Evolutionary conservation across 345 rosid species (phyloP), one percentile per base, ranked within the genome.

Genomic region (Rhodamnia rubescens): DNA sequence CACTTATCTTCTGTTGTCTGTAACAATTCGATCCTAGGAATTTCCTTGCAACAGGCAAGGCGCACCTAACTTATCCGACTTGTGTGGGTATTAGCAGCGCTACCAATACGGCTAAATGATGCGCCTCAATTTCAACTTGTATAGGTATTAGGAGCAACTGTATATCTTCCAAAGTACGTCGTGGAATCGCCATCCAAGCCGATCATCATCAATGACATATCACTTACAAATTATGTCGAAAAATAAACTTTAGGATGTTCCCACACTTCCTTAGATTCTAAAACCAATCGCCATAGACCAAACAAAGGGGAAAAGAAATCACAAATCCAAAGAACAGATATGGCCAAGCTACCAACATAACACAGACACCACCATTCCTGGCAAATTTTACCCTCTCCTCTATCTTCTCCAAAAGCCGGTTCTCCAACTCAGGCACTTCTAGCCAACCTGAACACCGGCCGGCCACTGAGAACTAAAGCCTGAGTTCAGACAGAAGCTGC

Each of bases 401-500:
- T 32, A 7, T 29, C 74, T 61, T 61, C 42, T 29, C 42, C 74
- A 3, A 1, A 61, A 61, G 42, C 3, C 18, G 5, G 74, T 61
- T 61, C 75, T 61, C 75, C 42, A 29, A 61, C 4, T 4, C 1
- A 0, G 75, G 42, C 29, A 4, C 42, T 4, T 61, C 74, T 3
- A 15, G 42, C 5, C 1, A 3, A 47, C 42, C 29, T 24, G 52
- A 69, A 53, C 55, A 84, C 7, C 8, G 40, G 53, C 7, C 8
- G 40, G 53, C 36, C 7, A 21, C 40, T 10, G 12, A 14, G 27
- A 61, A 53, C 85, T 86, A 91, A 22, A 91, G 86, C 52, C 90
- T 89, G 8, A 97, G 98, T 83, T 93, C 89, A 81, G 91, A 85
- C 61, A 94, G 90, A 84, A 97, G 98, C 78, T 91, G 92, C 40